These are phyloP conservation scores for Podospora sp. DNA, from an alignment of 495 filamentous ascomycete genomes.

Conservation along the genomic window DNA sequence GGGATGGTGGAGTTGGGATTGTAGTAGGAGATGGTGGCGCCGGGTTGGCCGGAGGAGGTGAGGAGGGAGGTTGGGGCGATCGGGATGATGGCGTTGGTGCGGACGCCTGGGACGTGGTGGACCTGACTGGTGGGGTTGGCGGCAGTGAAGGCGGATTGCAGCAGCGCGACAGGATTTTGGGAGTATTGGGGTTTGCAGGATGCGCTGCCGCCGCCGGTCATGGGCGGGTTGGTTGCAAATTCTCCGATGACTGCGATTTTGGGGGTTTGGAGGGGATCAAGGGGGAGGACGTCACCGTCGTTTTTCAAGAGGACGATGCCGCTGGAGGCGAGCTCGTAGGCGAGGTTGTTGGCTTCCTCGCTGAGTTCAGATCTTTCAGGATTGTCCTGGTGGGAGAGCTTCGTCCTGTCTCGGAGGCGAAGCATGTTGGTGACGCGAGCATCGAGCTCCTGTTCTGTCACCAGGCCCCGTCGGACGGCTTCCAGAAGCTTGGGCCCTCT, in stretches of 20 bases:
- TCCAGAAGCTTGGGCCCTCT: background rate
- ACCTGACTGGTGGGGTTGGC: background rate
- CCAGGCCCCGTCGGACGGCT: background rate
- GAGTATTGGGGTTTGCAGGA: conserved; percentile 3
- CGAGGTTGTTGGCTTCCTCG: background rate
- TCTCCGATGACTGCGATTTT: conserved; percentile 1
- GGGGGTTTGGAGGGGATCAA: background rate
- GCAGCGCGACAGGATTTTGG: background rate
- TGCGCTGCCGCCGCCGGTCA: conserved; percentile 3
- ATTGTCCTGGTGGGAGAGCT: background rate
- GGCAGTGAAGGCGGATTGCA: background rate
- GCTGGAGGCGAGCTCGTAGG: conserved; percentile 1
- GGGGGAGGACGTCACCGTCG: background rate
- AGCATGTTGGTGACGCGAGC: background rate
- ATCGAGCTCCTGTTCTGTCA: conserved; percentile 1
- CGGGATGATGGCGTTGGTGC: conserved; percentile 7
- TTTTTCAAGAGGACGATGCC: conserved; percentile 6
- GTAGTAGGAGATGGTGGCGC: conserved; percentile 4
- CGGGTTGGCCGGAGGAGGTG: background rate
- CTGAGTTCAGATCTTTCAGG: background rate
- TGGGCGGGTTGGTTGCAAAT: conserved; percentile 1
- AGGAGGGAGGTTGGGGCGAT: conserved; percentile 2
- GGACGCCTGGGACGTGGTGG: background rate
- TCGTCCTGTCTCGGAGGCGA: background rate
- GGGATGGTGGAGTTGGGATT: background rate